Evolutionary conservation across 179 eudicot genomes (phyloP), one percentile per base, ranked within the genome.

Genomic region (Heliamphora ciliata): DNA sequence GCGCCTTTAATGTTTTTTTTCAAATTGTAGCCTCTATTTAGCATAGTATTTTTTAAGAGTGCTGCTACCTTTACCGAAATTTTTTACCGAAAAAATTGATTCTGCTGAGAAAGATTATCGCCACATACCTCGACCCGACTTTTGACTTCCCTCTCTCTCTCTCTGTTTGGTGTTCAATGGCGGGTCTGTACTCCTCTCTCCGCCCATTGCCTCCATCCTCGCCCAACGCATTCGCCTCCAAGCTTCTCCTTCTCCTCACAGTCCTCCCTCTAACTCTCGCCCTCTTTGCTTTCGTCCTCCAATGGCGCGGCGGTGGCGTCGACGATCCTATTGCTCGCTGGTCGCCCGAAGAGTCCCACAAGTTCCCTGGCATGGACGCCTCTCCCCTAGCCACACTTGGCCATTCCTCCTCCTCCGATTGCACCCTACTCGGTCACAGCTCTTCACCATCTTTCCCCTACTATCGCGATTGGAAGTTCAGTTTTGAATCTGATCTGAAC

Each of bases 251-350:
- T 13, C 90, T 93, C 58, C 91, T 93, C 47, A 90, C 97, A 24
- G 82, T 92, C 56, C 90, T 93, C 61, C 97, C 94, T 2, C 88
- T 93, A 73, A 84, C 98, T 0, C 92, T 93, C 21, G 97, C 98
- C 2, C 74, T 89, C 79, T 91, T 93, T 82, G 98, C 98, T 8
- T 93, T 93, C 74, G 65, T 87, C 83, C 97, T 93, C 61, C 98
- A 94, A 83, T 94, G 98, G 98, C 93, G 98, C 2, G 97, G 97
- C 8, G 97, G 96, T 14, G 95, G 90, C 77, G 86, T 90, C 8
- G 86, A 90, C 58, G 95, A 94, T 86, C 97, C 95, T 4, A 83
- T 89, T 46, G 80, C 92, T 1, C 90, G 91, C 4, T 92, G 91
- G 89, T 90, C 97, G 2, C 88, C 93, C 11, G 92, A 90, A 7